Base-by-base conservation (phyloP, 805 yeast species). In the Lipomyces orientalis region DNA sequence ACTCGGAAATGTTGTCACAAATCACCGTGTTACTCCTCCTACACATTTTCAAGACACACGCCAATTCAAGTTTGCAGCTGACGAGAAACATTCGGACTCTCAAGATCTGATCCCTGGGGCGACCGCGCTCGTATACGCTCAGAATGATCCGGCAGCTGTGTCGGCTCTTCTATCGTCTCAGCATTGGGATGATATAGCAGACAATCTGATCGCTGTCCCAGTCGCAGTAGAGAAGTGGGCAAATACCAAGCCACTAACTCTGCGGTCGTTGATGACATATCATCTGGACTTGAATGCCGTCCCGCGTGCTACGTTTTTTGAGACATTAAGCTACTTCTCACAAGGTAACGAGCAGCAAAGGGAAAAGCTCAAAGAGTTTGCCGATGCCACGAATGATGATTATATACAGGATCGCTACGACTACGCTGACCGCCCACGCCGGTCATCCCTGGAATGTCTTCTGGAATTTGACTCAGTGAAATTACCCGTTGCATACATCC, bases 1-100 rank as follows among this genome's bases (percentile, higher is more conserved):
- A 62, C 64, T 62, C 6, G 97, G 90, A 0, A 79, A 71, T 9
- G 82, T 93, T 6, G 64, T 69, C 0, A 57, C 69, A 1, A 91
- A 91, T 74, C 69, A 78, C 0, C 79, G 97, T 66, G 79, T 95
- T 16, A 94, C 98, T 0, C 77, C 85, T 0, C 68, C 71, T 0
- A 88, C 86, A 61, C 98, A 95, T 79, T 92, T 91, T 79, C 98
- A 95, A 77, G 98, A 95, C 76, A 97, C 94, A 1, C 82, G 97
- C 51, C 86, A 85, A 63, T 77, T 93, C 14, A 75, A 76, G 0
- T 79, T 91, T 19, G 77, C 79, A 34, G 4, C 43, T 4, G 75
- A 56, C 9, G 60, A 49, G 10, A 9, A 6, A 16, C 6, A 33
- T 9, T 19, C 29, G 14, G 16, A 16, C 12, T 49, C 58, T 1